Evolutionary conservation across 371 early-diverging fungal genomes (phyloP), one percentile per base, ranked within the genome.

Genomic region (Coemansia sp.): DNA sequence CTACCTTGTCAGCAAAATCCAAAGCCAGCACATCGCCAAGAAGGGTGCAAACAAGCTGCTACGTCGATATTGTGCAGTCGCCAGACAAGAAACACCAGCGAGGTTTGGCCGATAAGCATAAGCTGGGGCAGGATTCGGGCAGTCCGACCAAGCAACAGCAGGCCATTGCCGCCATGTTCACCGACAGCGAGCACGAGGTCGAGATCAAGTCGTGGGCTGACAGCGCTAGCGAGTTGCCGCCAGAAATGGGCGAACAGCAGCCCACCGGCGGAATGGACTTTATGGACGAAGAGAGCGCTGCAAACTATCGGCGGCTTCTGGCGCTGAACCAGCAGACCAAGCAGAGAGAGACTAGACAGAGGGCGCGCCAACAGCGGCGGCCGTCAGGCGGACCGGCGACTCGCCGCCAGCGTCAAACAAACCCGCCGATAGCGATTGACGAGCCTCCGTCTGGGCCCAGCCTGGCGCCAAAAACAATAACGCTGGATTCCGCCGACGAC

Each of bases 231-330:
- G 43, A 14, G n/a, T n/a, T 20, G 35, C 5, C 40, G 4, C 11
- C 55, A 2, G 6, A 12, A 12, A 12, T 2, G 55, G n/a, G 33
- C 5, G n/a, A 6, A 6, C 5, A 14, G 3, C 30, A 48, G 30
- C 55, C 26, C 7, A 7, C 53, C 2, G 42, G 34, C 5, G 34
- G 39, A 12, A 57, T 57, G 58, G 61, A 56, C 20, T 75, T 75
- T 55, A 70, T 75, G 57, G 76, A 70, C 38, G 56, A 75, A 45
- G 76, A 75, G 41, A 70, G 76, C 47, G 71, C 63, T 36, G 61
- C 8, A 33, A 75, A 75, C 66, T 70, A 63, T 38, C 59, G 51
- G 42, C 55, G 57, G 20, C 56, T 75, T 1, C 50, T 75, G 1
- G 65, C 10, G 14, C 11, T 30, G 10, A 26, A 49, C 12, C 33